A percentile compares a stretch with the other conserved stretches of the same genome.
These are phyloP conservation scores for Aureobasidium uvarum DNA, from an alignment of 2,329 filamentous ascomycete species.

Conservation along the genomic window DNA sequence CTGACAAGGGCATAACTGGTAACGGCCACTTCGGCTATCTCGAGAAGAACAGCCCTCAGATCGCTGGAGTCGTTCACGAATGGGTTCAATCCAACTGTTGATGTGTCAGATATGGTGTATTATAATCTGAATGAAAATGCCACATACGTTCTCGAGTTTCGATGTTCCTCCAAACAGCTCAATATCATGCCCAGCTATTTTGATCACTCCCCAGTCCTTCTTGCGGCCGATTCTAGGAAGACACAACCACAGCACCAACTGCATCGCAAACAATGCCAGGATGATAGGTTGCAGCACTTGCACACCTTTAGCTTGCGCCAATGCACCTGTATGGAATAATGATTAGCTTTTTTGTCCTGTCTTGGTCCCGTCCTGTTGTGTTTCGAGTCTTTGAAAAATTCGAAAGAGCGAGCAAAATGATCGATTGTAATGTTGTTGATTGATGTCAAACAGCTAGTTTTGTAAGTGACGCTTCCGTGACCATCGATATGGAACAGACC, in stretches of 20 bases:
- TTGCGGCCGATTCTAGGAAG: constrained; percentile 9
- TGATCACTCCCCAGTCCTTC: constrained; percentile 9
- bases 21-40: constrained; percentile 58
- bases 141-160: too few relatives aligned
- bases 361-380: too few relatives aligned
- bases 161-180: too few relatives aligned
- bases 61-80: constrained; percentile 41
- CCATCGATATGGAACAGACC: too few relatives aligned
- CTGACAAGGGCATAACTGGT: constrained; percentile 47
- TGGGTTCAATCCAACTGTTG: constrained; percentile 26
- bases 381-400: too few relatives aligned
- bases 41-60: constrained; percentile 51
- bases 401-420: too few relatives aligned
- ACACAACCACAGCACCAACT: constrained; percentile 2
- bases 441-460: too few relatives aligned
- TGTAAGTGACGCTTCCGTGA: too few relatives aligned
- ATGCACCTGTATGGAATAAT: constrained; percentile 46
- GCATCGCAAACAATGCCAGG: constrained; percentile 1
- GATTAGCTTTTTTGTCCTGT: too few relatives aligned
- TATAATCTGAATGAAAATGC: neutral
- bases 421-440: too few relatives aligned
- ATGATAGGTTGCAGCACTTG: constrained; percentile 61
- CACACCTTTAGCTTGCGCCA: constrained; percentile 62
- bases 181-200: too few relatives aligned
- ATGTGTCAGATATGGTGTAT: neutral